phyloP scores from a whole-genome alignment of 805 yeast species.

The Millerago galiae region DNA sequence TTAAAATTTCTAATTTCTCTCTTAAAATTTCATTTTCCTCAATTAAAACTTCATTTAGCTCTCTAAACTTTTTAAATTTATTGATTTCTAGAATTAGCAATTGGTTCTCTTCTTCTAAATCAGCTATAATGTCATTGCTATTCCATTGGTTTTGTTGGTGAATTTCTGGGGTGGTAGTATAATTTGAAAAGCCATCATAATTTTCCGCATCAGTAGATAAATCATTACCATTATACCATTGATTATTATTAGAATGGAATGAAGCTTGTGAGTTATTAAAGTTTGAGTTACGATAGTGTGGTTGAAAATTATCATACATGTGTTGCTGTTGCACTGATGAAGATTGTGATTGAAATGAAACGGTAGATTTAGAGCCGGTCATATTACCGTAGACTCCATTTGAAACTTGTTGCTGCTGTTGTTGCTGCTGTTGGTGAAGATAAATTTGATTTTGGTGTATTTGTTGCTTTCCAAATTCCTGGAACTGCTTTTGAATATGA shows the following conservation, averaged over 20 bases:
- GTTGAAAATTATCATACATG: background rate
- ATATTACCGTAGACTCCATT: background rate
- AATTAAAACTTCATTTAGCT: conserved; percentile 9
- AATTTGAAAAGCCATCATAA: conserved; percentile 5
- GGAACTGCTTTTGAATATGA: conserved; percentile 20
- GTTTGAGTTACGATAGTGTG: background rate
- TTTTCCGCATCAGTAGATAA: background rate
- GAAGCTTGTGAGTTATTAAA: background rate
- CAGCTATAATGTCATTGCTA: conserved; percentile 1
- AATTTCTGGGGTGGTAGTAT: conserved; percentile 11
- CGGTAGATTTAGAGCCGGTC: conserved; percentile 1
- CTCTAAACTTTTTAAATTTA: conserved; percentile 8
- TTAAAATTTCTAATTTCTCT: conserved; percentile 3
- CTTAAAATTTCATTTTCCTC: conserved; percentile 10
- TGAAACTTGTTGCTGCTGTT: background rate
- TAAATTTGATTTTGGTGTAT: conserved; percentile 16
- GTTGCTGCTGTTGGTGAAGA: conserved; percentile 10
- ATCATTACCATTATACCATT: conserved; percentile 5
- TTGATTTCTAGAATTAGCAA: conserved; percentile 4
- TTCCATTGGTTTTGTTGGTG: conserved; percentile 2
- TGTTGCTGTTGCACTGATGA: background rate
- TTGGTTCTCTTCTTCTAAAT: conserved; percentile 9
- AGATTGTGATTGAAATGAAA: conserved; percentile 5
- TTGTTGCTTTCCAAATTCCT: conserved; percentile 18
- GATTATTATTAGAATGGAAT: background rate